These are phyloP conservation scores for Musa balbisiana DNA, from an alignment of 202 grass and related monocot species.

Conservation along the genomic window DNA sequence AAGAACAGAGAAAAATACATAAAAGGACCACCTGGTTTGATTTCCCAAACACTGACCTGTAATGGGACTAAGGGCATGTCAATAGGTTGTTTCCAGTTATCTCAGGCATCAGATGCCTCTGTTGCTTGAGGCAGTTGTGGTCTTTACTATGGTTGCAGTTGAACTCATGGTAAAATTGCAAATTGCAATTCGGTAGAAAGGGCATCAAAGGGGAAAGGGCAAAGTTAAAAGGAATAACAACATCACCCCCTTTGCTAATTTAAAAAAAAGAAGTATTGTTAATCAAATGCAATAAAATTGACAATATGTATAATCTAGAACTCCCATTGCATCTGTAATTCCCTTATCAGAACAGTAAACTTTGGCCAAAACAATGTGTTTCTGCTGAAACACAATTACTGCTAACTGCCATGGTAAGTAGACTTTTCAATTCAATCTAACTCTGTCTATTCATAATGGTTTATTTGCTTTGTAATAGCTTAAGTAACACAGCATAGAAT, in stretches of 20 bases:
- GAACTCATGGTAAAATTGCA: not conserved
- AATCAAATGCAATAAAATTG: not conserved
- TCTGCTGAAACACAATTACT: too few relatives aligned
- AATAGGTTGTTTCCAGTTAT: not conserved
- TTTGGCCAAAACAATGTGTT: not conserved
- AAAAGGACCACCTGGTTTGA: not conserved
- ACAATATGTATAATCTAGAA: too few relatives aligned
- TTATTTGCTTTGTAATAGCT: too few relatives aligned
- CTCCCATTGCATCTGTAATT: too few relatives aligned
- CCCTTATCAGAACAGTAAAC: not conserved
- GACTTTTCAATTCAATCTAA: too few relatives aligned
- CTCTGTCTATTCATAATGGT: too few relatives aligned
- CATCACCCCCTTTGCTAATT: too few relatives aligned
- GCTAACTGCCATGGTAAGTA: too few relatives aligned
- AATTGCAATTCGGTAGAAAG: too few relatives aligned
- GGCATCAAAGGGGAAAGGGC: too few relatives aligned
- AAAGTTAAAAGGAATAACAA: too few relatives aligned
- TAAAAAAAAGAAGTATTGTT: not conserved
- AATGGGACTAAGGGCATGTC: not conserved
- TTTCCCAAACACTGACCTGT: not conserved
- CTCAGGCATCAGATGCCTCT: not conserved
- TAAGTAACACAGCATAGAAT: not conserved
- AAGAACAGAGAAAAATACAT: too few relatives aligned
- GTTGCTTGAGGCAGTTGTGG: not conserved
- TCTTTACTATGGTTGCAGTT: not conserved